Conservation (phyloP, 495 filamentous ascomycete genomes). For the Letharia lupina region DNA sequence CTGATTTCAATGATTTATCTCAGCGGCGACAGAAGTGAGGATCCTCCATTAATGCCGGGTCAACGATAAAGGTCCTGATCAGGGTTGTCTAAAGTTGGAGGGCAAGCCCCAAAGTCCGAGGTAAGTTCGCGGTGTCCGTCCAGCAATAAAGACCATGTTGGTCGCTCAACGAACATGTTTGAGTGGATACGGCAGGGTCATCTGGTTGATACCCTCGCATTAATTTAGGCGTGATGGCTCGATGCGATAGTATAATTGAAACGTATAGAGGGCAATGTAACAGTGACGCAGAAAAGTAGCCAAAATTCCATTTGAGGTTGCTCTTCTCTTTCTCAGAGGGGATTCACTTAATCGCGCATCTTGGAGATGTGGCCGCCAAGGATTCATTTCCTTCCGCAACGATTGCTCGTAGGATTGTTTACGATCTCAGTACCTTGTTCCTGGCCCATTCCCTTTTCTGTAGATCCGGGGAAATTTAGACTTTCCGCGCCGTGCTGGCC, state of each 20-base stretch:
- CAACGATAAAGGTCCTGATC: background rate
- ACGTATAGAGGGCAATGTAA: background rate
- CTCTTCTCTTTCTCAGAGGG: background rate
- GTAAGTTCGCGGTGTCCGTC: background rate
- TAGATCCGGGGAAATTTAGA: conserved; percentile 2
- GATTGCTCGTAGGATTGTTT: background rate
- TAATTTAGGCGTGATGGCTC: background rate
- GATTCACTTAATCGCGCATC: background rate
- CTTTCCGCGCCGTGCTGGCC: background rate
- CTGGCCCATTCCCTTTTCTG: background rate
- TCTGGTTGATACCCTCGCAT: background rate
- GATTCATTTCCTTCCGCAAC: background rate
- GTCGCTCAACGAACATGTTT: background rate
- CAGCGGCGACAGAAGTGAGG: background rate
- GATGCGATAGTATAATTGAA: background rate
- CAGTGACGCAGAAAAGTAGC: background rate
- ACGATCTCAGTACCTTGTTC: conserved; percentile 2
- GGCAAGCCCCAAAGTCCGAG: background rate
- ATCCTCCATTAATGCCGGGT: background rate
- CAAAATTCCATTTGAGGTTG: background rate
- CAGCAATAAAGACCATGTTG: background rate
- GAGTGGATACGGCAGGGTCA: background rate
- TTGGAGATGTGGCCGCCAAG: background rate
- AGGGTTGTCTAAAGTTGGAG: background rate
- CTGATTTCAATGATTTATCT: too few relatives aligned